These are phyloP conservation scores for Aechmea fasciata DNA, from an alignment of 176 grass and related monocot genomes.

Conservation along the genomic window DNA sequence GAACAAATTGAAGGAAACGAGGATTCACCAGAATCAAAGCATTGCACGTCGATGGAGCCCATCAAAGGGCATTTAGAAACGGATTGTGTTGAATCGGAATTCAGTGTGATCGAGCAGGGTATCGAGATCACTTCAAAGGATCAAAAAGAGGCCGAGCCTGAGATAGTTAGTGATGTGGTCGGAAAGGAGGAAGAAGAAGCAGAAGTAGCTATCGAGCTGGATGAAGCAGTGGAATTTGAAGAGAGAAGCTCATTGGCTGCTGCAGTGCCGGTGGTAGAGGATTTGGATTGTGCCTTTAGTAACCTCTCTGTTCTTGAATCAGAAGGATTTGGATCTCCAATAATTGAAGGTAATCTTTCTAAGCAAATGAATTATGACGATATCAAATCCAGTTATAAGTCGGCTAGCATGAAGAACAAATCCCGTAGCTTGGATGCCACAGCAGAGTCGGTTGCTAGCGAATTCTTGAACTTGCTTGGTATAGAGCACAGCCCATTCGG, in stretches of 20 bases:
- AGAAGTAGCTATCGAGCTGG: slow-evolving; percentile 13
- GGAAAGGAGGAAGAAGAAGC: slow-evolving; percentile 17
- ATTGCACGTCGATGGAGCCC: slow-evolving; percentile 57
- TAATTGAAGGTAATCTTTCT: slow-evolving; percentile 30
- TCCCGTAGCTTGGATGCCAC: slow-evolving; percentile 55
- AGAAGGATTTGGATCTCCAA: slow-evolving; percentile 44
- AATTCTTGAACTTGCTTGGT: slow-evolving; percentile 86
- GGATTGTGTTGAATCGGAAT: slow-evolving; percentile 29
- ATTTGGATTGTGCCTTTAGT: slow-evolving; percentile 43
- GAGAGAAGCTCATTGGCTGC: slow-evolving; percentile 13
- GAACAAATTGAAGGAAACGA: slow-evolving; percentile 16
- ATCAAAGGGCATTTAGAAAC: slow-evolving; percentile 25
- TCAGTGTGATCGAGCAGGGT: slow-evolving; percentile 61
- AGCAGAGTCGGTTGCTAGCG: slow-evolving; percentile 62
- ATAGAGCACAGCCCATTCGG: slow-evolving; percentile 63
- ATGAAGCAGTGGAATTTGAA: slow-evolving; percentile 13
- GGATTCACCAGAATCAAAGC: slow-evolving; percentile 51
- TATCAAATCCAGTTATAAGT: slow-evolving; percentile 25
- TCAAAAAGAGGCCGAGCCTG: slow-evolving; percentile 19
- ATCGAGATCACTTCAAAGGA: slow-evolving; percentile 46
- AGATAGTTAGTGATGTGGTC: slow-evolving; percentile 11
- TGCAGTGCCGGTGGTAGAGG: slow-evolving; percentile 34
- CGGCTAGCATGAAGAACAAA: slow-evolving; percentile 38
- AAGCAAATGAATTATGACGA: slow-evolving; percentile 38
- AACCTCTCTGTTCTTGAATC: slow-evolving; percentile 37